phyloP scores from a whole-genome alignment of 768 basidiomycete genomes.

The Suillus americanus region DNA sequence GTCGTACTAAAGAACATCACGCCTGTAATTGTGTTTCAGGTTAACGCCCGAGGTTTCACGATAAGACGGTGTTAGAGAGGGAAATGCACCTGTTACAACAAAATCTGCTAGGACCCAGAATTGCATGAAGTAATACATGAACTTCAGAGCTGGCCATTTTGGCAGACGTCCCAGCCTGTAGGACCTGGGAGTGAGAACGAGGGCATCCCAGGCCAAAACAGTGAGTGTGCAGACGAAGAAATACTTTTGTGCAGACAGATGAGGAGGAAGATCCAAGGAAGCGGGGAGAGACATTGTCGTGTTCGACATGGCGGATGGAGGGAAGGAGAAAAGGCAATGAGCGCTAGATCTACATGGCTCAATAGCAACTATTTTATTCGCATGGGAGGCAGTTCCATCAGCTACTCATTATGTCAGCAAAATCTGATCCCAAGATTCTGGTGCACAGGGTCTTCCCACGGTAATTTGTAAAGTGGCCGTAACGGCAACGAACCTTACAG shows the following conservation, averaged over 20 bases:
- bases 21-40: constrained; percentile 39
- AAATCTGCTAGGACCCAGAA: constrained; percentile 82
- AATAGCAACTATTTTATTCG: constrained; percentile 5
- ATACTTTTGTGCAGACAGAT: constrained; percentile 84
- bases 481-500: neutral
- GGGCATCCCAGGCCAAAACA: constrained; percentile 86
- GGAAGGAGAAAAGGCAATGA: neutral
- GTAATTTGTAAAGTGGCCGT: constrained; percentile 1
- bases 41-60: constrained; percentile 2
- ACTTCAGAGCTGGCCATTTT: constrained; percentile 77
- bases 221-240: constrained; percentile 89
- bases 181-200: constrained; percentile 78
- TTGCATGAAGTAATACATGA: constrained; percentile 72
- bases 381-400: constrained; percentile 24
- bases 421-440: neutral
- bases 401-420: constrained; percentile 15
- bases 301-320: constrained; percentile 17
- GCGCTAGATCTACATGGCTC: constrained; percentile 2
- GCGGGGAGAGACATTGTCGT: constrained; percentile 44
- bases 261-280: constrained; percentile 73
- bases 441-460: constrained; percentile 3
- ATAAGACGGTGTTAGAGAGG: neutral
- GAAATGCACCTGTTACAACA: constrained; percentile 60
- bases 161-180: constrained; percentile 65
- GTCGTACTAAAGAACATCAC: constrained; percentile 84